Evolutionary conservation across 1,284 basidiomycete species (phyloP).

Genomic region (Leccinum proximum): DNA sequence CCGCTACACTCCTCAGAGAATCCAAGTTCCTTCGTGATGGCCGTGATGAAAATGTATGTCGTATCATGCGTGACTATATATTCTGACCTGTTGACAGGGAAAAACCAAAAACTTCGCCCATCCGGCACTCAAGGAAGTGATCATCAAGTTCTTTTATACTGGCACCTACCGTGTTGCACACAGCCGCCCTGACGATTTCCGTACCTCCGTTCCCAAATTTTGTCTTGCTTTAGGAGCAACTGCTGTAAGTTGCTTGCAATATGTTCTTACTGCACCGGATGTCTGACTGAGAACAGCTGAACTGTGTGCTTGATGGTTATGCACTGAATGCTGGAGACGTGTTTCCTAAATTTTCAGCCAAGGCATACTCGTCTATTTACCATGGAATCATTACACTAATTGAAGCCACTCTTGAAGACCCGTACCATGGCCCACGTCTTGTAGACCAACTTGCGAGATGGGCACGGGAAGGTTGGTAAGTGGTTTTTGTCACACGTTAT

Average conservation of each 20-base stretch:
- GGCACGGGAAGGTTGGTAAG: not conserved
- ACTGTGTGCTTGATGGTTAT: not conserved
- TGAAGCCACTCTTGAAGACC: not conserved
- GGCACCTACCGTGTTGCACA: not conserved
- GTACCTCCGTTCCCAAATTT: not conserved
- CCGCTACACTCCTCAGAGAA: not conserved
- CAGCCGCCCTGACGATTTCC: not conserved
- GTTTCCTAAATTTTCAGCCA: not conserved
- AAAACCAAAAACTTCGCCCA: not conserved
- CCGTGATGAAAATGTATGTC: not conserved
- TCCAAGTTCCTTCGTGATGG: not conserved
- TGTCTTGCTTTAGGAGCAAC: not conserved
- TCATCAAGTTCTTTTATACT: not conserved
- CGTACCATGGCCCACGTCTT: not conserved
- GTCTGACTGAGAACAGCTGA: not conserved
- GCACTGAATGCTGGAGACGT: not conserved
- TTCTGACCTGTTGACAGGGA: not conserved
- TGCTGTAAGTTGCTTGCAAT: not conserved
- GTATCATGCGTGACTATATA: not conserved
- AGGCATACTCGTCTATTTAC: not conserved
- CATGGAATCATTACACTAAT: not conserved
- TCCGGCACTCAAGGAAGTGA: not conserved
- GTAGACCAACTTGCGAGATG: not conserved
- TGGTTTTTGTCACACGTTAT: not conserved
- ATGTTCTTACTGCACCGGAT: not conserved